Conservation (phyloP, 257 asterid genomes). For the Nicotiana undulata region DNA sequence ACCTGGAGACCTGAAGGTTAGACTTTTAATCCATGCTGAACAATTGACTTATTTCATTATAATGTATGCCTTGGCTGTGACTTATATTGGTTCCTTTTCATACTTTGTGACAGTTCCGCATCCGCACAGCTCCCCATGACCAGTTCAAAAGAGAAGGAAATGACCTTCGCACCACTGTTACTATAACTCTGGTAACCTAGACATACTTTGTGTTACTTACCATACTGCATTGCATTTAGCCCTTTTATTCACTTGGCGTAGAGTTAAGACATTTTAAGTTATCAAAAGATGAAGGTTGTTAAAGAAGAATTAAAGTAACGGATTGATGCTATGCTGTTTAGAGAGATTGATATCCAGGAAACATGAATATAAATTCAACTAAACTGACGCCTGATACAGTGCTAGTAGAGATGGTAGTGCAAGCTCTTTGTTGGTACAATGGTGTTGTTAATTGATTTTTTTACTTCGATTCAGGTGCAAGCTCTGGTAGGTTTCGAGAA, state of each 20-base stretch:
- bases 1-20: constrained; percentile 92
- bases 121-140: constrained; percentile 88
- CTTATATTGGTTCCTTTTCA: constrained; percentile 1
- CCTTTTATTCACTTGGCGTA: background rate
- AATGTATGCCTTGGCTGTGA: background rate
- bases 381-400: background rate
- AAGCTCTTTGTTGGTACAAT: background rate
- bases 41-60: background rate
- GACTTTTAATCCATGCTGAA: constrained; percentile 13
- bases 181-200: constrained; percentile 67
- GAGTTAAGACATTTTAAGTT: background rate
- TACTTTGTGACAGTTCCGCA: constrained; percentile 55
- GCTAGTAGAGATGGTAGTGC: background rate
- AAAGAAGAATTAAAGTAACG: background rate
- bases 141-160: constrained; percentile 81
- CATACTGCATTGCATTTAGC: background rate
- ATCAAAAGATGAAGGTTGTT: background rate
- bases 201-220: background rate
- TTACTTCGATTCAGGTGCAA: constrained; percentile 49
- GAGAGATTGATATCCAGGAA: background rate
- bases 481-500: constrained; percentile 96
- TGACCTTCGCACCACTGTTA: constrained; percentile 72
- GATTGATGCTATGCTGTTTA: background rate
- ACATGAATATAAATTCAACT: background rate
- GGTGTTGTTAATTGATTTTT: background rate